These are phyloP conservation scores for Tetrahymena borealis DNA, from an alignment of 73 alveolate genomes.

Conservation along the genomic window DNA sequence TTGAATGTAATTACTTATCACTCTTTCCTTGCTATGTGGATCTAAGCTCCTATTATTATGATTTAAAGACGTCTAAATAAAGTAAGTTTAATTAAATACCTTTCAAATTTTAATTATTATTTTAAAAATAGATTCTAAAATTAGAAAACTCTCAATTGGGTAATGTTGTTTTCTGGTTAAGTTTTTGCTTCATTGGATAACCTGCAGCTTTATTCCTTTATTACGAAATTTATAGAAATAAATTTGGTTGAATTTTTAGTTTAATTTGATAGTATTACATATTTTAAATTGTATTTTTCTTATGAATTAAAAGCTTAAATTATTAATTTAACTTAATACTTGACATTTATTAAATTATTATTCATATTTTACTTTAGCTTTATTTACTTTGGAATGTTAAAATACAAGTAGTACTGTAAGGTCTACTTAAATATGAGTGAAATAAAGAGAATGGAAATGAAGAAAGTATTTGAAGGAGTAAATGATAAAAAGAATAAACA, in stretches of 20 bases:
- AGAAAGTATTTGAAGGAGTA: too few relatives aligned
- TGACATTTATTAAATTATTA: too few relatives aligned
- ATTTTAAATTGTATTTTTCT: too few relatives aligned
- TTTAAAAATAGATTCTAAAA: slow-evolving; percentile 1
- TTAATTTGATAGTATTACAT: not conserved
- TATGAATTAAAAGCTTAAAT: too few relatives aligned
- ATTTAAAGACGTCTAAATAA: slow-evolving; percentile 57
- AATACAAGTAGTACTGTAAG: too few relatives aligned
- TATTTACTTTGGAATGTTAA: too few relatives aligned
- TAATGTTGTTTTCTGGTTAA: slow-evolving; percentile 67
- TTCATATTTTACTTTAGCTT: too few relatives aligned
- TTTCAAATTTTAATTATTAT: slow-evolving; percentile 7
- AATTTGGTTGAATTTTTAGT: not conserved
- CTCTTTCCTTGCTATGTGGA: slow-evolving; percentile 69
- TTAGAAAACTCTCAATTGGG: slow-evolving; percentile 52
- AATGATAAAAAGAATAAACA: too few relatives aligned
- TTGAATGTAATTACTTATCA: slow-evolving; percentile 46
- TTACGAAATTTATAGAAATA: slow-evolving; percentile 17
- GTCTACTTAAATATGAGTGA: too few relatives aligned
- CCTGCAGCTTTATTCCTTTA: slow-evolving; percentile 66
- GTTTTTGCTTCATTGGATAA: slow-evolving; percentile 73
- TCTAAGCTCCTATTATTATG: slow-evolving; percentile 68
- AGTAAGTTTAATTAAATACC: not conserved
- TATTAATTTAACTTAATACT: too few relatives aligned
- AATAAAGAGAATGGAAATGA: too few relatives aligned